Conservation (phyloP, 2,329 filamentous ascomycete genomes). For the Microthyrium microscopicum region DNA sequence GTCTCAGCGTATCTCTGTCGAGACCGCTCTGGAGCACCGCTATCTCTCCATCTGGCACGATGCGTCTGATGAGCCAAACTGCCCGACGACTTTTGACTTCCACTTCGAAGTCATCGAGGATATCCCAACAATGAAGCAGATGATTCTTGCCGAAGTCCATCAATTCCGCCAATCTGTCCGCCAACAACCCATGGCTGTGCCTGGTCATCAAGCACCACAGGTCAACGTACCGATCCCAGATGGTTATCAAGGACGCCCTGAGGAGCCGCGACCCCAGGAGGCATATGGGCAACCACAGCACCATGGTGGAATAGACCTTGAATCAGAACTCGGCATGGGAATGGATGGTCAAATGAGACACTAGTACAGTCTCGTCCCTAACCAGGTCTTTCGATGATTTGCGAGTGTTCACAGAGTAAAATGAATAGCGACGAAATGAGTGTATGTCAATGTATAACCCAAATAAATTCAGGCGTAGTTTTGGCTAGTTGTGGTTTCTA, state of each 20-base stretch:
- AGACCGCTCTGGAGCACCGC: slow-evolving; percentile 86
- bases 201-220: slow-evolving; percentile 10
- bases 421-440: too few relatives aligned
- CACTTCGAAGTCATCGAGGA: slow-evolving; percentile 97
- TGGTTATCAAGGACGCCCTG: slow-evolving; percentile 38
- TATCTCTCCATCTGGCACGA: slow-evolving; percentile 99
- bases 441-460: too few relatives aligned
- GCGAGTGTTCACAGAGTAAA: too few relatives aligned
- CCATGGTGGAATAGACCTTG: slow-evolving; percentile 22
- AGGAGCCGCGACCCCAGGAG: slow-evolving; percentile 47
- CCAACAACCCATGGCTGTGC: slow-evolving; percentile 15
- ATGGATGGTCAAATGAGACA: slow-evolving; percentile 5
- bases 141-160: slow-evolving; percentile 91
- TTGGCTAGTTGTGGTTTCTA: too few relatives aligned
- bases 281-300: too few relatives aligned
- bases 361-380: too few relatives aligned
- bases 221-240: slow-evolving; percentile 45
- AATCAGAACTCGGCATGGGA: slow-evolving; percentile 15
- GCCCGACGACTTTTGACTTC: slow-evolving; percentile 92
- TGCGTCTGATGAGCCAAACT: slow-evolving; percentile 83
- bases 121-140: slow-evolving; percentile 83
- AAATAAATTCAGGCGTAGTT: too few relatives aligned
- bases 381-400: too few relatives aligned
- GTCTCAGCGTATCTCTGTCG: slow-evolving; percentile 79
- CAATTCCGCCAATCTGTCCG: slow-evolving; percentile 54